Evolutionary conservation across 495 filamentous ascomycete genomes (phyloP), one percentile per base, ranked within the genome.

Genomic region (Aspergillus avenaceus): DNA sequence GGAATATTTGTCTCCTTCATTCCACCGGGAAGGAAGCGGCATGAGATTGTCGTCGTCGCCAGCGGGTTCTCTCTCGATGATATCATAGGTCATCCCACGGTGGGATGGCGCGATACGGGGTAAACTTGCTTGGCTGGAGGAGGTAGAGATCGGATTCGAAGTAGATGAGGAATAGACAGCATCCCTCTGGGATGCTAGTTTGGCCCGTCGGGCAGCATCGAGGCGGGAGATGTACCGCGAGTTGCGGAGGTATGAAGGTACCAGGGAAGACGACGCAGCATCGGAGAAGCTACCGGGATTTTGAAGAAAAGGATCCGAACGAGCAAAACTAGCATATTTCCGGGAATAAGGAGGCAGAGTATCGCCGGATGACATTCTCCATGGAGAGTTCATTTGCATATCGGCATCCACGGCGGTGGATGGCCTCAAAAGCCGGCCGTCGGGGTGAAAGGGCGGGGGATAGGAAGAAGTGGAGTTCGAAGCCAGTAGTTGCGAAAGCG

Each of bases 1-100:
- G n/a, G 56, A 53, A 38, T 78, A 81, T 65, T 88, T 92, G 66
- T 96, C 91, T 9, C 75, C 71, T 28, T 83, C 84, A 54, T 82
- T 93, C 91, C 91, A 96, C 59, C 79, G 81, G 1, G 84, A 84
- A 45, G 93, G 93, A 41, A 97, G 75, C 11, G 86, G 85, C 31
- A 77, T 71, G 31, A 86, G 58, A 3, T 63, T 56, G 41, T 86
- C 82, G 49, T 83, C 77, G 21, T 81, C 72, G 24, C 69, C 53
- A 4, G 75, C 66, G 8, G 87, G 80, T 44, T 81, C 73, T 53
- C 89, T 83, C 70, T 97, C 93, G 55, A 95, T 86, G 36, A 96
- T 74, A 58, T 96, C 89, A 67, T 86, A 90, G 9, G 87, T 81
- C 72, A 93, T 83, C 9, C 91, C 91, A 14, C 87, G 78, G 61